Evolutionary conservation across 2,329 filamentous ascomycete species (phyloP), one percentile per base, ranked within the genome.

Genomic region (Neofusicoccum parvum): DNA sequence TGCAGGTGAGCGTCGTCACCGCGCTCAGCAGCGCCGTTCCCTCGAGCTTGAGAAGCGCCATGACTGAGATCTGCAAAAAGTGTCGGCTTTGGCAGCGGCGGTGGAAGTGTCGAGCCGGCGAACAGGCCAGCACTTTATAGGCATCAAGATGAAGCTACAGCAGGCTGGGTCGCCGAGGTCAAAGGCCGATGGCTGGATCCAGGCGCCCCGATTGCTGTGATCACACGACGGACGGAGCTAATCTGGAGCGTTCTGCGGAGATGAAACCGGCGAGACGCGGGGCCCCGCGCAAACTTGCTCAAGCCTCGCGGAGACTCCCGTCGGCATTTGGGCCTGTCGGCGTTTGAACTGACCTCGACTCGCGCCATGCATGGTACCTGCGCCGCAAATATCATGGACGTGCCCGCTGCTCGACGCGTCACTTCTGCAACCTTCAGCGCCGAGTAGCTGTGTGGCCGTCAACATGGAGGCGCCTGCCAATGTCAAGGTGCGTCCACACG

Each of bases 1-100:
- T 67, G 36, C 79, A 83, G 0, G 81, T 81, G 67, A 83, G 70
- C 7, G 76, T 70, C 23, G 79, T 81, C 65, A 83, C 80, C 17
- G 80, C 76, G 23, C 76, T 68, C 23, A 83, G 72, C 23, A 84
- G 76, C 14, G 74, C 69, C 39, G 74, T 76, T 41, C 80, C 80
- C 66, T 74, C 72, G 60, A 76, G 70, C 20, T 59, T 39, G 20
- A 45, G 3, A 7, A 36, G 27, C 17, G 39, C 20, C 27, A 45
- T 41, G 54, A 11, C 0, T 14, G 39, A 9, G 3, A 34, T 7
- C 3, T 15, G 36, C 9, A 41, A 14, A 23, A 23, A 2, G 12
- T 23, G 36, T 6, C 15, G 54, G n/a, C 15, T n/a, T 7, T 15
- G 23, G 3, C 23, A 23, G 23, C 23, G 23, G 23, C 23, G 23